Evolutionary conservation across 495 filamentous ascomycete species (phyloP).

Genomic region (Cairneyella variabilis): DNA sequence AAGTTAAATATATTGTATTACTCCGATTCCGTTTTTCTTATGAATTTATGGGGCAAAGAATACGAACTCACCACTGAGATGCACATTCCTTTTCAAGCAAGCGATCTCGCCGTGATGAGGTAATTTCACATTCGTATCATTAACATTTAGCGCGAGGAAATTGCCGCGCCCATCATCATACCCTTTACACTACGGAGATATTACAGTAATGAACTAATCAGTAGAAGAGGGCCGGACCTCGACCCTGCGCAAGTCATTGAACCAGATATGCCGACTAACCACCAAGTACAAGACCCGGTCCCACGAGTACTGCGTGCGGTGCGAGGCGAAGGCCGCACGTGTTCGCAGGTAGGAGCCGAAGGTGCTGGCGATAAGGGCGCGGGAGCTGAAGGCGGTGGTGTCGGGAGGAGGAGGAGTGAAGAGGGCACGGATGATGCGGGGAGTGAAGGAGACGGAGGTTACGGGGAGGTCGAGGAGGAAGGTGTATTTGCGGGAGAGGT

Average conservation of each 20-base stretch:
- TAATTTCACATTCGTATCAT: no score
- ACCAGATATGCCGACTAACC: constrained; percentile 40
- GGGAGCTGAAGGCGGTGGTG: constrained; percentile 22
- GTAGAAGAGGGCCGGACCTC: no score
- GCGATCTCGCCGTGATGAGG: no score
- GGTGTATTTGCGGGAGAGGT: constrained; percentile 36
- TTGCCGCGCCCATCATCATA: no score
- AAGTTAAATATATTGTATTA: no score
- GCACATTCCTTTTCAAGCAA: no score
- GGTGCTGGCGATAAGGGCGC: constrained; percentile 32
- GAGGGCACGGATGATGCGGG: constrained; percentile 33
- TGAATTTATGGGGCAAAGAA: no score
- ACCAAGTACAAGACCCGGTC: constrained; percentile 40
- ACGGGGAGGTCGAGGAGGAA: constrained; percentile 35
- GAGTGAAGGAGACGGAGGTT: constrained; percentile 35
- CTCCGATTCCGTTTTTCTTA: no score
- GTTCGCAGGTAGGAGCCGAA: constrained; percentile 34
- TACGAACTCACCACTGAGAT: no score
- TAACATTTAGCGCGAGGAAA: no score
- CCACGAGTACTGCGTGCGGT: constrained; percentile 39
- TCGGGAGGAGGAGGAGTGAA: constrained; percentile 27
- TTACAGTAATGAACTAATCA: no score
- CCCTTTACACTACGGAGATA: no score
- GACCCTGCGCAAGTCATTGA: constrained; percentile 37
- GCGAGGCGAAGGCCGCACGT: constrained; percentile 32